A percentile compares a stretch with the other conserved stretches of the same genome.
Conservation (phyloP, 306 rosid genomes). For the Boehmeria nivea region DNA sequence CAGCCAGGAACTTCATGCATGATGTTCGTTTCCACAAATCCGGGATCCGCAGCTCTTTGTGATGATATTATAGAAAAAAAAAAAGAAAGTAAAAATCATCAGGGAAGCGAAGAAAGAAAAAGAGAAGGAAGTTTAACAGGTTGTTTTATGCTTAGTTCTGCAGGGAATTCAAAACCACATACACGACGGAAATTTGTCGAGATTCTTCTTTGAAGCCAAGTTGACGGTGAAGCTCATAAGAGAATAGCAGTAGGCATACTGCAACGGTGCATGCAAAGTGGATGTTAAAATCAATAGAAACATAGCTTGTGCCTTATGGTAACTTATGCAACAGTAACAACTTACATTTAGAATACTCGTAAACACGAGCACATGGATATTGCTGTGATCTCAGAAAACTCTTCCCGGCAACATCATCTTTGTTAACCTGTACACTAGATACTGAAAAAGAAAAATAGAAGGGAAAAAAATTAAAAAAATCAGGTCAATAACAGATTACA, state of each 20-base stretch:
- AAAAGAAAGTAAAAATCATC: slow-evolving; percentile 2
- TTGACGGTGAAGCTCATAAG: slow-evolving; percentile 72
- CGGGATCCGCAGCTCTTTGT: slow-evolving; percentile 76
- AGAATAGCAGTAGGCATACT: slow-evolving; percentile 70
- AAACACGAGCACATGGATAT: slow-evolving; percentile 68
- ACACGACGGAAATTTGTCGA: slow-evolving; percentile 54
- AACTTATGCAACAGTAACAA: slow-evolving; percentile 13
- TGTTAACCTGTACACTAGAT: slow-evolving; percentile 46
- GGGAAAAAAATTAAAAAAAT: no score
- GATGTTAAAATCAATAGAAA: slow-evolving; percentile 23
- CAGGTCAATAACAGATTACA: no score
- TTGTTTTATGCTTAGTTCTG: not conserved
- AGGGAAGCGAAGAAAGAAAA: not conserved
- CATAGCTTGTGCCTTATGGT: slow-evolving; percentile 9
- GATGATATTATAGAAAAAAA: slow-evolving; percentile 23
- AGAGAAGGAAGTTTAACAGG: not conserved
- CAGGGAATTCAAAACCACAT: slow-evolving; percentile 22
- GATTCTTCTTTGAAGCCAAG: slow-evolving; percentile 49
- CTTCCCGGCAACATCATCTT: slow-evolving; percentile 63
- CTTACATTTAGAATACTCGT: slow-evolving; percentile 81
- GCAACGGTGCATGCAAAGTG: slow-evolving; percentile 26
- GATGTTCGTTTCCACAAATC: slow-evolving; percentile 65
- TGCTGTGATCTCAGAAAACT: slow-evolving; percentile 34
- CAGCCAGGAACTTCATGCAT: slow-evolving; percentile 69
- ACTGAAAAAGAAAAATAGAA: slow-evolving; percentile 32